These are phyloP conservation scores for Erythrophleum fordii DNA, from an alignment of 306 rosid genomes.

Conservation along the genomic window DNA sequence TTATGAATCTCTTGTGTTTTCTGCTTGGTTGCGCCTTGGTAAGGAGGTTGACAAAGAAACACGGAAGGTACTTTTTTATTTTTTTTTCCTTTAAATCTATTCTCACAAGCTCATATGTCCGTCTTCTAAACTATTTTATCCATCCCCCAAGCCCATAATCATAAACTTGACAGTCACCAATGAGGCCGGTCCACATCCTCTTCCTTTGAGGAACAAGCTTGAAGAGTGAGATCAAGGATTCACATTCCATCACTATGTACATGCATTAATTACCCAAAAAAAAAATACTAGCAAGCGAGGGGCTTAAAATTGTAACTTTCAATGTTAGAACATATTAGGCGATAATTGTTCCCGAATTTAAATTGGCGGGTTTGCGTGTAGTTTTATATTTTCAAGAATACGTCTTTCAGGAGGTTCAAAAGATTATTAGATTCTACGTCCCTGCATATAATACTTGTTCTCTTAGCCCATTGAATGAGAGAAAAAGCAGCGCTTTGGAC, in stretches of 20 bases:
- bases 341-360: too few species aligned
- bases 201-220: too few species aligned
- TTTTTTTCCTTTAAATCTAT: slow-evolving; percentile 13
- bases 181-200: not conserved
- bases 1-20: slow-evolving; percentile 55
- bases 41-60: slow-evolving; percentile 48
- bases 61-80: slow-evolving; percentile 49
- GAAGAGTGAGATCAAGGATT: too few species aligned
- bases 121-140: not conserved
- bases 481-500: too few species aligned
- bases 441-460: not conserved
- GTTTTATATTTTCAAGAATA: not conserved
- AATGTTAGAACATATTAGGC: too few species aligned
- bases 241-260: too few species aligned
- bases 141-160: not conserved
- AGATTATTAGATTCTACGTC: not conserved
- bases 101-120: not conserved
- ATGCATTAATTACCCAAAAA: too few species aligned
- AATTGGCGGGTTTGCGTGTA: too few species aligned
- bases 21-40: slow-evolving; percentile 53
- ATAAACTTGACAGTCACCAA: not conserved
- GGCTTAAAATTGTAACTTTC: too few species aligned
- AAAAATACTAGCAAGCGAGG: too few species aligned
- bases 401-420: not conserved
- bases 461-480: too few species aligned